Evolutionary conservation across 768 basidiomycete genomes (phyloP), one percentile per base, ranked within the genome.

Genomic region (Coprinopsis cinerea): DNA sequence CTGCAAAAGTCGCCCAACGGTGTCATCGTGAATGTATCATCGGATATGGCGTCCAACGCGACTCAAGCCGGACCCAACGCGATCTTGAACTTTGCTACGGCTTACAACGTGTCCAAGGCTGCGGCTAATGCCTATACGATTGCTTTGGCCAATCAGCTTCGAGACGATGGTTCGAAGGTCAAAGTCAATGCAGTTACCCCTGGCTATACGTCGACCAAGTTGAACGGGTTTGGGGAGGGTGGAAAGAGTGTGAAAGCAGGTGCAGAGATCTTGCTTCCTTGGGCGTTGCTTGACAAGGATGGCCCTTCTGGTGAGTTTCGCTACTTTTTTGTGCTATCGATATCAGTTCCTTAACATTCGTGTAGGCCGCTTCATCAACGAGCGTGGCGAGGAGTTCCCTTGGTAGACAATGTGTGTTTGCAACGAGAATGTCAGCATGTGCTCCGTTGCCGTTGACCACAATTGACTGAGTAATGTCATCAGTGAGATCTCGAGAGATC

Each of bases 21-120:
- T 5, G 66, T 69, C 15, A 71, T 76, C 47, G 49, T 74, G 48
- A 70, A 73, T 47, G 72, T 77, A 20, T 59, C 61, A 24, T 65
- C 65, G 13, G 72, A 74, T 58, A 72, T 77, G 72, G 69, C 71
- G 1, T 75, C 73, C 18, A 77, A 74, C 57, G 47, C 61, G 0
- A 48, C 49, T 36, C 68, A 70, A 57, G 65, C 73, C 5, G 51
- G 56, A 18, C 61, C 64, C 2, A 55, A 67, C 24, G 56, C 64
- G 2, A 13, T 34, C 20, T 52, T 69, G 13, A 70, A 74, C 56
- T 47, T 65, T 18, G 65, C 69, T 23, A 39, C 48, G 7, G 74
- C 73, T 6, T 87, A 86, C 60, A 85, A 85, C 56, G 80, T 83
- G 1, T 82, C 79, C 53, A 87, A 87, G 66, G 83, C 79, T 0